Base-by-base conservation (phyloP, 495 filamentous ascomycete genomes). In the Penicillium angulare region DNA sequence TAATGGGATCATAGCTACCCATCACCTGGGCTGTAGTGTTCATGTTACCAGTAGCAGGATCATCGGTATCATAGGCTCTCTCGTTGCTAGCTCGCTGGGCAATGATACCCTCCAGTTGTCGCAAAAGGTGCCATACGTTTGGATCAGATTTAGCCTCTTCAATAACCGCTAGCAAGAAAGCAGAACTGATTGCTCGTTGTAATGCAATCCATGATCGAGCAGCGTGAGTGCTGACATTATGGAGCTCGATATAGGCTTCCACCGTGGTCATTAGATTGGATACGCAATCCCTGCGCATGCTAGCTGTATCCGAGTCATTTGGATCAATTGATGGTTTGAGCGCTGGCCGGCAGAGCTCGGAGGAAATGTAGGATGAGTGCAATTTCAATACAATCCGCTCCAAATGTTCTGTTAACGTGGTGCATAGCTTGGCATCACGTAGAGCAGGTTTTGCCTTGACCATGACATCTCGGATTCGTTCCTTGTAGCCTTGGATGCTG, bases 331-430 rank as follows among this genome's bases (percentile, higher is more conserved):
- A 34, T 9, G 63, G 50, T 45, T 78, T 81, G 53, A 85, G 73
- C 38, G 81, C 74, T 43, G 79, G 79, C 32, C 81, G 77, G 60
- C 78, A 83, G 47, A 85, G 76, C 59, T 83, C 80, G 10, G 81
- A 83, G 10, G 74, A 68, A 46, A 81, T 75, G 60, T 83, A 85
- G 3, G 79, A 82, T 3, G 75, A 72, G 56, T 83, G 80, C 8
- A 85, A 64, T 56, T 81, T 82, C 1, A 84, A 57, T 1, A 76
- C 76, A 41, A 80, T 75, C 34, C 79, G 71, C 59, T 85, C 78
- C 0, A 84, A 60, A 42, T 79, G 79, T 34, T 84, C 69, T 3
- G 69, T 74, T 1, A 71, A 52, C 0, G 72, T 72, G 12, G 67
- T 57, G 56, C 80, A 83, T 49, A 65, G 62, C 20, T 73, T 53